Evolutionary conservation across 2,329 filamentous ascomycete species (phyloP).

Genomic region (Penicillium sp.): DNA sequence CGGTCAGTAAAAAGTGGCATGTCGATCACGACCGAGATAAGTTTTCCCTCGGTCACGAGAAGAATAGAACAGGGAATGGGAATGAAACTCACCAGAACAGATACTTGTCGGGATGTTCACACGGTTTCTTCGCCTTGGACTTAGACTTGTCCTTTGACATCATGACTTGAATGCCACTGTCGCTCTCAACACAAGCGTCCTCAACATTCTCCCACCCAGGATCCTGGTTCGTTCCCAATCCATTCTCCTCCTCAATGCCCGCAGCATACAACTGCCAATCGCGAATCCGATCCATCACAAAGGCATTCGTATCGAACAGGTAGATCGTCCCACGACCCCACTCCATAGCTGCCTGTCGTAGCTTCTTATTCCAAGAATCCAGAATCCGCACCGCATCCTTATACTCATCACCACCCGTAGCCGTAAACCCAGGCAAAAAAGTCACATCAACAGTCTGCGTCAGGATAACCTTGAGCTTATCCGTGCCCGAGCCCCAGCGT

Average conservation of each 20-base stretch:
- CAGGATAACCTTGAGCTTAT: slow-evolving; percentile 45
- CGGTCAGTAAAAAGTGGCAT: slow-evolving; percentile 18
- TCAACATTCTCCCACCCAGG: slow-evolving; percentile 47
- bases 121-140: slow-evolving; percentile 31
- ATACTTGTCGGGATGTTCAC: slow-evolving; percentile 46
- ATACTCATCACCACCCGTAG: slow-evolving; percentile 35
- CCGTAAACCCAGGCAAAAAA: slow-evolving; percentile 46
- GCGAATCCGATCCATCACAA: slow-evolving; percentile 47
- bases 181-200: slow-evolving; percentile 42
- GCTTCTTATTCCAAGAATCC: slow-evolving; percentile 43
- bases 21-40: slow-evolving; percentile 18
- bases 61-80: slow-evolving; percentile 13
- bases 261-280: slow-evolving; percentile 45
- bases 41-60: neutral
- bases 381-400: slow-evolving; percentile 44
- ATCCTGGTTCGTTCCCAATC: slow-evolving; percentile 41
- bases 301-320: slow-evolving; percentile 49
- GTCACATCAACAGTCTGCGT: slow-evolving; percentile 48
- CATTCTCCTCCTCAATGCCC: slow-evolving; percentile 44
- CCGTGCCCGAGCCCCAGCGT: slow-evolving; percentile 32
- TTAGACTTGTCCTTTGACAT: slow-evolving; percentile 33
- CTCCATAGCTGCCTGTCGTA: slow-evolving; percentile 37
- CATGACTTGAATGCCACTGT: slow-evolving; percentile 38
- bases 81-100: slow-evolving; percentile 47
- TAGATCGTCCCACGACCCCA: slow-evolving; percentile 46